A percentile compares a stretch with the other conserved stretches of the same genome.
These are phyloP conservation scores for Zea luxurians DNA, from an alignment of 176 grass and related monocot species.

Conservation along the genomic window DNA sequence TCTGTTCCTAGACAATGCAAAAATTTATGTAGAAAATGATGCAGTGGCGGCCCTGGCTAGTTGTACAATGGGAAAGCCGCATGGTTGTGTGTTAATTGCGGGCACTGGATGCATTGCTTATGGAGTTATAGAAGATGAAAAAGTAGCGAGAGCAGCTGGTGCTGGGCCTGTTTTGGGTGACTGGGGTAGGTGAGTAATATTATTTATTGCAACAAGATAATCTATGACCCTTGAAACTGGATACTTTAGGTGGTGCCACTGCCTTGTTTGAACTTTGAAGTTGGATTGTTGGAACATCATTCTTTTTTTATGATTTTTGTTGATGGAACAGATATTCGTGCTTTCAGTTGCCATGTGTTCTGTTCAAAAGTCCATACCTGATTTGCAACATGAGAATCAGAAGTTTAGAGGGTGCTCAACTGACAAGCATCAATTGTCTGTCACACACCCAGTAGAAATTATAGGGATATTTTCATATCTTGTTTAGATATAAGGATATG, in stretches of 20 bases:
- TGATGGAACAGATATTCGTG: neutral
- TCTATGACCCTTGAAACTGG: neutral
- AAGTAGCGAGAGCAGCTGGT: slow-evolving; percentile 88
- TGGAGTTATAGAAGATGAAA: slow-evolving; percentile 89
- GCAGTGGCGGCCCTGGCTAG: slow-evolving; percentile 87
- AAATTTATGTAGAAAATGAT: slow-evolving; percentile 96
- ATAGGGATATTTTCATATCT: neutral
- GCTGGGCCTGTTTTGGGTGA: slow-evolving; percentile 94
- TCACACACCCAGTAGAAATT: slow-evolving; percentile 5
- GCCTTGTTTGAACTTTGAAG: too few relatives aligned
- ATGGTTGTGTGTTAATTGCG: slow-evolving; percentile 92
- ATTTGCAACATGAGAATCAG: slow-evolving; percentile 26
- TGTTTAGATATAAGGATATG: neutral
- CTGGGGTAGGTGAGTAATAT: slow-evolving; percentile 80
- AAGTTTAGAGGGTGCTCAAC: neutral
- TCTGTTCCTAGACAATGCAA: slow-evolving; percentile 64
- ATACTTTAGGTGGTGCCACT: neutral
- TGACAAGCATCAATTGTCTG: neutral
- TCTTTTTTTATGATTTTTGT: slow-evolving; percentile 20
- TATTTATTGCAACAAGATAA: neutral
- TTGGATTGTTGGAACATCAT: neutral
- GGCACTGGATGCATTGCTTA: slow-evolving; percentile 96
- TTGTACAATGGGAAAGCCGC: slow-evolving; percentile 93
- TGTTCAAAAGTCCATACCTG: neutral
- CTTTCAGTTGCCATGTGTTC: neutral